These are phyloP conservation scores for Dinochytrium kinnereticum DNA, from an alignment of 371 early-diverging fungal genomes.

Conservation along the genomic window DNA sequence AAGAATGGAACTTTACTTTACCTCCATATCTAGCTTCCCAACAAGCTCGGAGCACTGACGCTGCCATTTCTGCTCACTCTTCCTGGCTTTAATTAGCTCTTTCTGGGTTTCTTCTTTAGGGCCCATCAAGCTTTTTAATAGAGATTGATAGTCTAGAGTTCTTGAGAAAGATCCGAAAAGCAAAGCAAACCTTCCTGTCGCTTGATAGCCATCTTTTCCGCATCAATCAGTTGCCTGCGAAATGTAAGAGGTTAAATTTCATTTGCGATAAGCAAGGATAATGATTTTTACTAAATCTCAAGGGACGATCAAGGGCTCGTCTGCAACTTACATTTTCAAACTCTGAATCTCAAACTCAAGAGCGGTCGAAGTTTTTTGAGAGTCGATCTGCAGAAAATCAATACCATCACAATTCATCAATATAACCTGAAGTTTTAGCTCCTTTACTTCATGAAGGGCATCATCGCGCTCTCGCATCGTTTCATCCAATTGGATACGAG, in stretches of 20 bases:
- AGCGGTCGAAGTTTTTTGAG: constrained; percentile 35
- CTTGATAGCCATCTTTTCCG: constrained; percentile 46
- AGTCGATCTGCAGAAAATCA: constrained; percentile 22
- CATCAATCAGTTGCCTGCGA: constrained; percentile 47
- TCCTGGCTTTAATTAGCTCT: constrained; percentile 42
- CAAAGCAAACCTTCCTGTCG: constrained; percentile 48
- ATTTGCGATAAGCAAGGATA: not conserved
- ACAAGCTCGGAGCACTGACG: constrained; percentile 54
- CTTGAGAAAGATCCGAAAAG: not conserved
- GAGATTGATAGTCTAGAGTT: constrained; percentile 44
- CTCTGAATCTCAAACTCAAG: constrained; percentile 57
- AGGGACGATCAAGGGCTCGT: too few species aligned
- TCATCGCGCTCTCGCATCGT: constrained; percentile 29
- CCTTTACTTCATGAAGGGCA: constrained; percentile 26
- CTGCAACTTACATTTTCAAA: constrained; percentile 49
- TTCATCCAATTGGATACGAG: constrained; percentile 15
- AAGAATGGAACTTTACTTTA: too few species aligned
- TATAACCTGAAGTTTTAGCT: constrained; percentile 39
- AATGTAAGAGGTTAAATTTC: not conserved
- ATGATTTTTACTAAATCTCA: too few species aligned
- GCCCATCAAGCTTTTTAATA: constrained; percentile 48
- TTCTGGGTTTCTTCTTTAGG: constrained; percentile 49
- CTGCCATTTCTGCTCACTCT: constrained; percentile 51
- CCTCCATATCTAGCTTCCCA: constrained; percentile 50
- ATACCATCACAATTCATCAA: not conserved